Conservation (phyloP, 345 rosid genomes). For the Kernera saxatilis region DNA sequence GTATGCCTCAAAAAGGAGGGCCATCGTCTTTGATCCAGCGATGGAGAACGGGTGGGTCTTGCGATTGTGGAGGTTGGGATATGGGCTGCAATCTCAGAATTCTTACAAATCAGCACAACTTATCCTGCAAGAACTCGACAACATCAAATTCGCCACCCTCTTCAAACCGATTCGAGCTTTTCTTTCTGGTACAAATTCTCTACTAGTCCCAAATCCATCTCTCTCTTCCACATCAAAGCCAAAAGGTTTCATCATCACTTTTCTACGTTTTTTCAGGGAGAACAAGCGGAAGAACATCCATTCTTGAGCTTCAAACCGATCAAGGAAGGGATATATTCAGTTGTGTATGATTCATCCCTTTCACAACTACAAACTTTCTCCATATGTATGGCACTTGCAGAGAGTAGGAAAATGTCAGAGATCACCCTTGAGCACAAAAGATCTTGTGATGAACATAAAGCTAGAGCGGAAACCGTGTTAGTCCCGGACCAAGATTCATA, state of each 20-base stretch:
- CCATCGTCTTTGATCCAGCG: slow-evolving; percentile 86
- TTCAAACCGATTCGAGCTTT: slow-evolving; percentile 47
- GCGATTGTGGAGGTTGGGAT: slow-evolving; percentile 99
- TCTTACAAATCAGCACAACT: slow-evolving; percentile 43
- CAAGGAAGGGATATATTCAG: slow-evolving; percentile 77
- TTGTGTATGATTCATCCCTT: slow-evolving; percentile 58
- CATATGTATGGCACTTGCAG: slow-evolving; percentile 65
- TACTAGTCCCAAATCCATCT: not conserved
- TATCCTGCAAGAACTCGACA: slow-evolving; percentile 26
- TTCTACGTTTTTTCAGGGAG: slow-evolving; percentile 47
- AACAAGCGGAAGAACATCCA: slow-evolving; percentile 43
- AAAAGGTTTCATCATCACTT: not conserved
- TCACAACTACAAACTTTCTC: slow-evolving; percentile 72
- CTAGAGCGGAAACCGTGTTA: slow-evolving; percentile 8
- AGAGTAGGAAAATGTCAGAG: slow-evolving; percentile 44
- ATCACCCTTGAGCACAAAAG: slow-evolving; percentile 25
- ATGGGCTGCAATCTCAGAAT: slow-evolving; percentile 72
- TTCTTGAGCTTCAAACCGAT: slow-evolving; percentile 52
- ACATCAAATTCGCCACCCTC: slow-evolving; percentile 33
- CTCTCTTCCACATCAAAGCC: not conserved
- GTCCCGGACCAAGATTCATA: not conserved
- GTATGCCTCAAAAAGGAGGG: slow-evolving; percentile 76
- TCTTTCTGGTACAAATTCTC: slow-evolving; percentile 43
- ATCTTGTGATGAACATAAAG: slow-evolving; percentile 31
- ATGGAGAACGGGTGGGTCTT: slow-evolving; percentile 90